Conservation (phyloP, 179 eudicot genomes). For the Silene coronaria region DNA sequence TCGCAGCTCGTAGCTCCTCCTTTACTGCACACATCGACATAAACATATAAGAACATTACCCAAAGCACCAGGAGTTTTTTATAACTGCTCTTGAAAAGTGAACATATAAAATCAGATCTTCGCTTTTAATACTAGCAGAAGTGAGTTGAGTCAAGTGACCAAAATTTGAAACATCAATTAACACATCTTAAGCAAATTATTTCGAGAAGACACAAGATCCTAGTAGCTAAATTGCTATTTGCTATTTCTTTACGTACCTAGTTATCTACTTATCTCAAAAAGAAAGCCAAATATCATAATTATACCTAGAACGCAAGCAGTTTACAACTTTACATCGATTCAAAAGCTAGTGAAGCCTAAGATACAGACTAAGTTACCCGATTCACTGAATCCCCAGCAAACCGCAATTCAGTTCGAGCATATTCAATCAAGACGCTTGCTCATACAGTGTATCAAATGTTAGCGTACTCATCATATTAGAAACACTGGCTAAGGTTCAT, state of each 20-base stretch:
- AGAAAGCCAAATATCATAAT: not conserved
- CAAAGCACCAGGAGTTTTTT: not conserved
- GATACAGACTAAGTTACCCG: not conserved
- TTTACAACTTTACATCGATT: not conserved
- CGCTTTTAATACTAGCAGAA: not conserved
- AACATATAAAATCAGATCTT: not conserved
- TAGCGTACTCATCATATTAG: not conserved
- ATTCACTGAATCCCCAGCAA: not conserved
- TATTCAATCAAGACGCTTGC: not conserved
- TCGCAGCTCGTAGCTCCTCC: constrained; percentile 57
- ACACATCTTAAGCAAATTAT: not conserved
- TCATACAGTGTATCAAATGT: not conserved
- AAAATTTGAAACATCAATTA: not conserved
- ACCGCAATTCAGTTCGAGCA: not conserved
- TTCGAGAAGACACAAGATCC: not conserved
- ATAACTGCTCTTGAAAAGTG: not conserved
- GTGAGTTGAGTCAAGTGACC: not conserved
- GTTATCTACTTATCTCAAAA: not conserved
- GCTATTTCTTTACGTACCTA: not conserved
- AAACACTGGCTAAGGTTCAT: not conserved
- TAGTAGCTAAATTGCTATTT: not conserved
- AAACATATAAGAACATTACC: constrained; percentile 11
- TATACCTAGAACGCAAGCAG: not conserved
- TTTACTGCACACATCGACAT: constrained; percentile 44
- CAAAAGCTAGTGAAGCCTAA: not conserved